Percentiles rank a stretch among this genome's conserved stretches.
Evolutionary conservation across 768 basidiomycete species (phyloP).

Genomic region (Russula vinacea): DNA sequence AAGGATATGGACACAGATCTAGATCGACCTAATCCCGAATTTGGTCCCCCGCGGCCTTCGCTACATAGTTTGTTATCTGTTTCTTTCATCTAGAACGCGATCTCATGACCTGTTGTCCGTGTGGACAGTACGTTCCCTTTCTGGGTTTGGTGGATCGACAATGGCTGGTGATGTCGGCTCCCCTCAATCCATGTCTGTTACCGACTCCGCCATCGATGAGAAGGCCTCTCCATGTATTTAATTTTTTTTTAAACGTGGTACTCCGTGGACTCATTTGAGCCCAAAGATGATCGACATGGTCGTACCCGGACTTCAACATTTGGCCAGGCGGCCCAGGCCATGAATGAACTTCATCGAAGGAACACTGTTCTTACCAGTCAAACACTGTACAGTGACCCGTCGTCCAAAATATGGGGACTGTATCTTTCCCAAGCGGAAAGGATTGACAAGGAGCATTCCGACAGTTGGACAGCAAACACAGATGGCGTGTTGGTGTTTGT

Average conservation of each 20-base stretch:
- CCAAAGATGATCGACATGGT: conserved; percentile 1
- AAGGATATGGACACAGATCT: conserved; percentile 6
- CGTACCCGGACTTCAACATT: background rate
- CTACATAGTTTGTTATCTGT: conserved; percentile 4
- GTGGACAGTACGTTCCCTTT: background rate
- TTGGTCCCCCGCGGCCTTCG: background rate
- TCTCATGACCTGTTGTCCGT: background rate
- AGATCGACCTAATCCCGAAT: conserved; percentile 7
- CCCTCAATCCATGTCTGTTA: background rate
- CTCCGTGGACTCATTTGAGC: background rate
- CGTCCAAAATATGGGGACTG: conserved; percentile 24
- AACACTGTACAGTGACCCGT: conserved; percentile 3
- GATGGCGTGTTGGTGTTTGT: conserved; percentile 28
- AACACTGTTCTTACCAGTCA: conserved; percentile 1
- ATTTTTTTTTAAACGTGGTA: background rate
- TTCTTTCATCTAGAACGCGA: background rate
- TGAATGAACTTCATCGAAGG: background rate
- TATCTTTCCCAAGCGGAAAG: conserved; percentile 23
- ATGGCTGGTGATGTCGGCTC: background rate
- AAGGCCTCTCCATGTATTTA: conserved; percentile 2
- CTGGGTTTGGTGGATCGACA: background rate
- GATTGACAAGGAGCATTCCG: conserved; percentile 23
- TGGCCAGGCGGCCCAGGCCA: background rate
- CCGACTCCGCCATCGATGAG: conserved; percentile 9
- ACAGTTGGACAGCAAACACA: conserved; percentile 28